These are phyloP conservation scores for Kodamaea alishanica DNA, from an alignment of 1,139 yeast species.

Conservation along the genomic window DNA sequence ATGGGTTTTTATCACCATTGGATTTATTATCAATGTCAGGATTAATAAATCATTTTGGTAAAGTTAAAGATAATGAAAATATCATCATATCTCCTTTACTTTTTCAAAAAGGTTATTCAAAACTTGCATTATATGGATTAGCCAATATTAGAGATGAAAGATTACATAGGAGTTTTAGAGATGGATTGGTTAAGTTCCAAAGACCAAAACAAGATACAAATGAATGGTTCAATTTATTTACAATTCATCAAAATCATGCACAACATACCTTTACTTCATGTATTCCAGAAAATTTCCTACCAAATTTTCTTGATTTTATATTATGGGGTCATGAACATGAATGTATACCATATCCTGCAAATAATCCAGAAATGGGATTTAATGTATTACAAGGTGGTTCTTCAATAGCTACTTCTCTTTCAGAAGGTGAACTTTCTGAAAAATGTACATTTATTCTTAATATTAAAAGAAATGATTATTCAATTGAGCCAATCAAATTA, in stretches of 20 bases:
- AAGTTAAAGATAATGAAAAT: slow-evolving; percentile 70
- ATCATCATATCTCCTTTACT: slow-evolving; percentile 76
- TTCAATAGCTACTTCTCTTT: slow-evolving; percentile 85
- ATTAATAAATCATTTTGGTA: slow-evolving; percentile 84
- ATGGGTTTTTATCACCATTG: slow-evolving; percentile 78
- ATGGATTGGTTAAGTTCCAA: slow-evolving; percentile 73
- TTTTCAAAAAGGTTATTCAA: slow-evolving; percentile 76
- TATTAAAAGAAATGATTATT: slow-evolving; percentile 56
- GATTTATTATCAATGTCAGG: slow-evolving; percentile 84
- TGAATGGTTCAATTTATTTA: slow-evolving; percentile 80
- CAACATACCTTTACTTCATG: slow-evolving; percentile 79
- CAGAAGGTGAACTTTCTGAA: slow-evolving; percentile 77
- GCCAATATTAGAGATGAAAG: slow-evolving; percentile 90
- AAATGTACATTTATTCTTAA: slow-evolving; percentile 73
- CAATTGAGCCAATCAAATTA: slow-evolving; percentile 62
- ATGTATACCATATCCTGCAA: slow-evolving; percentile 69
- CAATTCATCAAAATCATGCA: slow-evolving; percentile 88
- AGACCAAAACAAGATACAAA: slow-evolving; percentile 59
- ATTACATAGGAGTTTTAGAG: slow-evolving; percentile 74
- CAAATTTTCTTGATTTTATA: slow-evolving; percentile 73
- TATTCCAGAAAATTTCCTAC: slow-evolving; percentile 80
- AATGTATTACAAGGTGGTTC: slow-evolving; percentile 91
- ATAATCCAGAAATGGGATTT: slow-evolving; percentile 66
- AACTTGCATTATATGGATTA: slow-evolving; percentile 82
- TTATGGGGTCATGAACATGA: slow-evolving; percentile 99